Evolutionary conservation across 139 green algal species (phyloP), one percentile per base, ranked within the genome.

Genomic region (Dunaliella sp.): DNA sequence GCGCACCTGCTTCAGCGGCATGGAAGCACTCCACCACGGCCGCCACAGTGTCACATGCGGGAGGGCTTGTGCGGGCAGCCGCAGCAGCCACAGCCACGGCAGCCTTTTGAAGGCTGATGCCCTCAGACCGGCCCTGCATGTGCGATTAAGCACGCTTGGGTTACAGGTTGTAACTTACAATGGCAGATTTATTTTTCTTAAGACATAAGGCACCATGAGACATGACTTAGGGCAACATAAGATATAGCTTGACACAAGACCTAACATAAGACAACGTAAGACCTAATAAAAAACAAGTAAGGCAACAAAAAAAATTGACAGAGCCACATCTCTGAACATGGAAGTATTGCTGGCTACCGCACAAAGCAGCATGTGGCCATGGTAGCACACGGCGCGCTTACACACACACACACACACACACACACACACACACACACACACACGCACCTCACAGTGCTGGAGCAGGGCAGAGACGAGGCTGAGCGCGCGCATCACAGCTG

Each of bases 381-480:
- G n/a, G n/a, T n/a, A n/a, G n/a, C n/a, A n/a, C n/a, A n/a, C n/a
- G n/a, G n/a, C n/a, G n/a, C n/a, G n/a, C n/a, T n/a, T n/a, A n/a
- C n/a, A n/a, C n/a, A n/a, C n/a, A n/a, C n/a, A n/a, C n/a, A n/a
- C n/a, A n/a, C n/a, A n/a, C n/a, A 16, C 48, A 65, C 48, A 65
- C 48, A 65, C 48, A 26, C 48, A 7, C 48, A 65, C 48, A 65
- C 16, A 7, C 48, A 65, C 48, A 65, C 48, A 7, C 48, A 65
- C 7, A 16, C 48, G 7, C 28, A 77, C 83, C 84, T 91, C 88
- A 28, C 80, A 83, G 34, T 87, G 85, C 76, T 89, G 86, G 75
- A 91, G 83, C 86, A 91, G 83, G 35, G 84, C 77, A 1, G 85
- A 86, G 1, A 81, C 88, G 36, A 91, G 65, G 32, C 48, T 38